Evolutionary conservation across 169 alveolate genomes (phyloP), one percentile per base, ranked within the genome.

Genomic region (Cytauxzoon felis): DNA sequence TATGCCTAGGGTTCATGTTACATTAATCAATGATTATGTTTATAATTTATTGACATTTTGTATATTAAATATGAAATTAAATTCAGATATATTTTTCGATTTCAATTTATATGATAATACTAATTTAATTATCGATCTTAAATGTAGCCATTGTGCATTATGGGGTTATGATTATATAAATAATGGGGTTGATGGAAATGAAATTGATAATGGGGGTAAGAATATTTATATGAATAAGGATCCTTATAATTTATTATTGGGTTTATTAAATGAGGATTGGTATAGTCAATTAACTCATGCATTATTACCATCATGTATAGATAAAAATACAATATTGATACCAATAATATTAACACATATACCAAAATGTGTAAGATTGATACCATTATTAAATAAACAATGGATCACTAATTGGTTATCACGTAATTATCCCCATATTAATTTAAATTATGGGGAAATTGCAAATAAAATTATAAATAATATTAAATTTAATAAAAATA

Each of bases 261-360:
- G 21, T 11, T 21, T 54, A 21, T 54, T 54, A 27, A 54, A 54
- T 32, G 64, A 54, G 21, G 36, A 54, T 21, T 54, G 64, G 64
- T 54, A 38, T 30, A 54, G 64, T 54, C 64, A 54, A 27, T 30
- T 32, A 33, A 54, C 64, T 11, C 19, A 50, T 5, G 36, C 52
- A 38, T 32, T 54, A 13, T 30, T 54, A 11, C 64, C 64, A 54
- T 38, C 64, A n/a, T 54, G 64, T 27, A 11, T 1, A 29, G 64
- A 54, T 0, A 50, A 54, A 11, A 50, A 54, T 29, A 38, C 13
- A 38, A 11, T 54, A 13, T 9, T 54, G 1, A 38, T 54, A 5
- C 49, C 49, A 4, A 32, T 54, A n/a, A 38, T 54, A 23, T 54
- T 24, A 4, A 54, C 64, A n/a, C 36, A 54, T 16, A 21, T 54